phyloP scores from a whole-genome alignment of 441 rosid species.

The Kokia cookei region DNA sequence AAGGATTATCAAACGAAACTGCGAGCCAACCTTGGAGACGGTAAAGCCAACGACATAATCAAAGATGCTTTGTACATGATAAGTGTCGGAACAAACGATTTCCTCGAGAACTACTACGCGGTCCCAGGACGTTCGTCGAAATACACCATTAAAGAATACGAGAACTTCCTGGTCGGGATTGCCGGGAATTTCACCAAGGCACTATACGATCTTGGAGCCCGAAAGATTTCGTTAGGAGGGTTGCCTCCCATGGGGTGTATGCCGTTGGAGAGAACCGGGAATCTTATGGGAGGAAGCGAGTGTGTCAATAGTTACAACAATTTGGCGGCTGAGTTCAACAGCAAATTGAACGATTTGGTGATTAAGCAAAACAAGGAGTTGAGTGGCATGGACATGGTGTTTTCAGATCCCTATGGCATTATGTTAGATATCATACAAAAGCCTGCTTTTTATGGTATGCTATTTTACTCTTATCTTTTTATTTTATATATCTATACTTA shows the following conservation, averaged over 20 bases:
- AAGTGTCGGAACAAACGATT: constrained; percentile 65
- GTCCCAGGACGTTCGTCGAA: constrained; percentile 40
- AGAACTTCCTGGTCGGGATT: constrained; percentile 39
- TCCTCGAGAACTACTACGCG: constrained; percentile 59
- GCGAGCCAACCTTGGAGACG: constrained; percentile 34
- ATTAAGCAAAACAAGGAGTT: constrained; percentile 36
- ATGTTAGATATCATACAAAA: constrained; percentile 32
- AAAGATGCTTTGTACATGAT: constrained; percentile 40
- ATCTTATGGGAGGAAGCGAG: constrained; percentile 26
- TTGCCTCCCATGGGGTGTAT: constrained; percentile 74
- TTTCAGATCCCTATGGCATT: constrained; percentile 47
- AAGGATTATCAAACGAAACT: constrained; percentile 50
- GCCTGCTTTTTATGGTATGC: constrained; percentile 39
- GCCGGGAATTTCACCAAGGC: constrained; percentile 38
- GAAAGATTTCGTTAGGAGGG: constrained; percentile 59
- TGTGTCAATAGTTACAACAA: constrained; percentile 44
- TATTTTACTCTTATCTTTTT: not conserved
- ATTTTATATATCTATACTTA: too few relatives aligned
- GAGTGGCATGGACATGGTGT: constrained; percentile 34
- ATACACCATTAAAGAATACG: constrained; percentile 28
- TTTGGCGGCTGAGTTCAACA: constrained; percentile 46
- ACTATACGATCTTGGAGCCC: constrained; percentile 50
- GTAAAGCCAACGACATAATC: constrained; percentile 27
- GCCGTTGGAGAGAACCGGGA: constrained; percentile 60
- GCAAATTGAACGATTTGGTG: constrained; percentile 31